Evolutionary conservation across 2,329 filamentous ascomycete genomes (phyloP), one percentile per base, ranked within the genome.

Genomic region (Drechslerella stenobrocha): DNA sequence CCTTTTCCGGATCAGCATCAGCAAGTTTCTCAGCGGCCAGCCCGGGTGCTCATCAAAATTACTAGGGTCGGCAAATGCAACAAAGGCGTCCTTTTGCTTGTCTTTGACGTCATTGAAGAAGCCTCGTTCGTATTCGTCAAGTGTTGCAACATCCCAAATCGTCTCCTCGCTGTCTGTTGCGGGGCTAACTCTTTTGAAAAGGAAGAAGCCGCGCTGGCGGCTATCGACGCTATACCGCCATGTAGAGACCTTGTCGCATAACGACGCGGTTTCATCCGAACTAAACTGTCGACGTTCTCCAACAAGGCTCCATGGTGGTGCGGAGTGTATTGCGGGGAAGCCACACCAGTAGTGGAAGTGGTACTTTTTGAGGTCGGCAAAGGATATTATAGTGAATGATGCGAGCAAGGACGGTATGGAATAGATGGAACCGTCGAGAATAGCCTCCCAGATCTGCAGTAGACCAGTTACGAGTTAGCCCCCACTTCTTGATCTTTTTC

Each of bases 331-430:
- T 13, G 92, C 90, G 0, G 93, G 93, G 74, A 95, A 98, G 3
- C 88, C 92, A 77, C 97, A 97, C 85, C 95, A 95, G 78, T 97
- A 97, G n/a, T 87, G 90, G 75, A 97, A 96, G 70, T 87, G 89
- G 79, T 97, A 97, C 75, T 95, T 96, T 77, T 98, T 98, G 30
- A 98, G 82, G 75, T 98, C 92, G 70, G 93, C 92, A 76, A 89
- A 98, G 13, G 90, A 96, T 45, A 97, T 84, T 63, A 95, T 85
- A 23, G 89, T 83, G 76, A 96, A 97, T 4, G 89, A 93, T 2
- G 90, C 86, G 15, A 98, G 84, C 1, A 97, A 82, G 2, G 92
- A 96, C 1, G 93, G 93, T 51, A 92, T 89, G 7, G 90, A 93
- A 78, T 95, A 97, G 72, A 98, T 96, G 37, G 89, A 95, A 61